A percentile compares a stretch with the other conserved stretches of the same genome.
Evolutionary conservation across 495 filamentous ascomycete species (phyloP).

Genomic region (Penicillium pancosmium): DNA sequence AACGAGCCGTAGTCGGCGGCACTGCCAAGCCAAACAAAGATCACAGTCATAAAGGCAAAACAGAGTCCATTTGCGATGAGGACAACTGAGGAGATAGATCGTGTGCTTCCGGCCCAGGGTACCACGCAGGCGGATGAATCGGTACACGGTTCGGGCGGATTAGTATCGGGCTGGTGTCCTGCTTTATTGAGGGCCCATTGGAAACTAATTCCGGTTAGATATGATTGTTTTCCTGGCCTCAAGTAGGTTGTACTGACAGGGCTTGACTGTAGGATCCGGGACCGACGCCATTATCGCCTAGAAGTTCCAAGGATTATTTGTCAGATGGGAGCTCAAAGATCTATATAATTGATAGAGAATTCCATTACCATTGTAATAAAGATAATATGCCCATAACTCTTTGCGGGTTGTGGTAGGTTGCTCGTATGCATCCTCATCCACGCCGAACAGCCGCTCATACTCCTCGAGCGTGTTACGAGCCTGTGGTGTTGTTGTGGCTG

Average conservation of each 20-base stretch:
- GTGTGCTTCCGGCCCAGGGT: constrained; percentile 47
- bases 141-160: constrained; percentile 43
- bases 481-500: constrained; percentile 9
- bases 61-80: constrained; percentile 54
- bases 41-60: constrained; percentile 53
- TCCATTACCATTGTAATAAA: constrained; percentile 45
- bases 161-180: constrained; percentile 46
- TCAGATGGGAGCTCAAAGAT: not conserved
- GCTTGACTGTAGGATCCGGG: constrained; percentile 50
- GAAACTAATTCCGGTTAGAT: constrained; percentile 31
- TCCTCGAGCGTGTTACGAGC: constrained; percentile 27
- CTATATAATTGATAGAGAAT: not conserved
- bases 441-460: constrained; percentile 44
- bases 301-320: not conserved
- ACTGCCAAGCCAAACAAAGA: constrained; percentile 52
- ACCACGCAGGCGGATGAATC: constrained; percentile 48
- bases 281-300: constrained; percentile 53
- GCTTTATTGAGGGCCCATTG: constrained; percentile 50
- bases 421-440: constrained; percentile 41
- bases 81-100: constrained; percentile 48
- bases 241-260: constrained; percentile 29
- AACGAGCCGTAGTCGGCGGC: constrained; percentile 55
- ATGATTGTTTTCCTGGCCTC: not conserved
- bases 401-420: constrained; percentile 50
- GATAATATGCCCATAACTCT: constrained; percentile 55